Conservation (phyloP, 1,284 basidiomycete genomes). For the Sporisorium graminicola region DNA sequence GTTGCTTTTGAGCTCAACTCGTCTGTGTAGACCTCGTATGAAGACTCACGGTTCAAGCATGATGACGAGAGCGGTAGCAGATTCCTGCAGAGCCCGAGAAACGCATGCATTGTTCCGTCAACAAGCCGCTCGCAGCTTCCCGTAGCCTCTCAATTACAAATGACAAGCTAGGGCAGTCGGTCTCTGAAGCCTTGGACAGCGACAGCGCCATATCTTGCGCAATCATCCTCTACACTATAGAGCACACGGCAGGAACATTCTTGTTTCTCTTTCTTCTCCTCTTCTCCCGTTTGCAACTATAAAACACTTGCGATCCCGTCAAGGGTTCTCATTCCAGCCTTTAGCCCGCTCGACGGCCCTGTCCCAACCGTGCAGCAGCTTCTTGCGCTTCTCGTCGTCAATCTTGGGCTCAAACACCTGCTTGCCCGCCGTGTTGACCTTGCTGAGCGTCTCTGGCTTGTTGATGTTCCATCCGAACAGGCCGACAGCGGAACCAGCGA, state of each 20-base stretch:
- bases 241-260: no score
- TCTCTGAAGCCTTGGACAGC: no score
- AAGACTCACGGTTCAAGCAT: neutral
- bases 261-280: neutral
- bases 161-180: no score
- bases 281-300: neutral
- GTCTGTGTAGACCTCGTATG: neutral
- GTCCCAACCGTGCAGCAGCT: slow-evolving; percentile 61
- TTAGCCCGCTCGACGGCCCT: slow-evolving; percentile 59
- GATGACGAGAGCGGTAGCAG: neutral
- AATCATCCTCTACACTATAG: no score
- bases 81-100: neutral
- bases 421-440: slow-evolving; percentile 89
- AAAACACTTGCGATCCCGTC: neutral
- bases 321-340: slow-evolving; percentile 61
- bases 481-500: slow-evolving; percentile 89
- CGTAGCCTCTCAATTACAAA: neutral
- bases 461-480: slow-evolving; percentile 95
- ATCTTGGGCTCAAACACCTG: slow-evolving; percentile 79
- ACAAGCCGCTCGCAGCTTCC: neutral
- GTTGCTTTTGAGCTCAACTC: neutral
- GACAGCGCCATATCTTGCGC: no score
- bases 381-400: slow-evolving; percentile 72
- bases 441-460: slow-evolving; percentile 84
- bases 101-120: neutral